Percentiles rank a stretch among this genome's conserved stretches.
Evolutionary conservation across 108 stramenopile species (phyloP).

Genomic region (Cylindrotheca closterium): DNA sequence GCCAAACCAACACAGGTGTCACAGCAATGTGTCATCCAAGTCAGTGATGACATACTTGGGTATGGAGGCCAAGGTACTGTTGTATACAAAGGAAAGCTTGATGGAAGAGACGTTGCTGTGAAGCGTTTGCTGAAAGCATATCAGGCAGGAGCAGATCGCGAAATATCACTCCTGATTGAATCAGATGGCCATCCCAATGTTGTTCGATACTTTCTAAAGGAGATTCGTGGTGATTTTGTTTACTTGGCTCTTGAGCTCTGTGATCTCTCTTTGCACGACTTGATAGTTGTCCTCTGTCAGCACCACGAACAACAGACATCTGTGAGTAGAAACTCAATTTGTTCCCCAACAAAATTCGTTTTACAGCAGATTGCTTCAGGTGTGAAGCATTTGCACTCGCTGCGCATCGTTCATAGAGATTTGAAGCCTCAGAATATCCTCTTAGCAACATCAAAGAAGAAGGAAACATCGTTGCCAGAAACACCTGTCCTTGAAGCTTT

Average conservation of each 20-base stretch:
- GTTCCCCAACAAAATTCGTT: conserved; percentile 44
- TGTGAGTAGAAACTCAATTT: background rate
- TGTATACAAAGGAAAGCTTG: conserved; percentile 89
- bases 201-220: conserved; percentile 88
- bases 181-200: conserved; percentile 92
- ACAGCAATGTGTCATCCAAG: conserved; percentile 68
- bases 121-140: conserved; percentile 94
- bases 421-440: conserved; percentile 94
- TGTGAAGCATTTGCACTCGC: conserved; percentile 85
- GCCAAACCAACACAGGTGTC: conserved; percentile 9
- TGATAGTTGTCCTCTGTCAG: conserved; percentile 58
- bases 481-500: conserved; percentile 49
- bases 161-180: conserved; percentile 92
- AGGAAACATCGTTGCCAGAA: conserved; percentile 35
- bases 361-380: conserved; percentile 87
- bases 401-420: conserved; percentile 91
- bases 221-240: conserved; percentile 91
- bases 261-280: conserved; percentile 85
- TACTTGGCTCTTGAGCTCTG: conserved; percentile 94
- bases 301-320: conserved; percentile 23
- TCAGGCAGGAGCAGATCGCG: conserved; percentile 90
- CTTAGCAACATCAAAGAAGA: conserved; percentile 51
- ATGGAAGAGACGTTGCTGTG: conserved; percentile 91
- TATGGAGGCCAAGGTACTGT: conserved; percentile 97
- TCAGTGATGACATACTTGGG: conserved; percentile 86